These are phyloP conservation scores for Fusarium nisikadoi DNA, from an alignment of 2,329 filamentous ascomycete genomes.

Conservation along the genomic window DNA sequence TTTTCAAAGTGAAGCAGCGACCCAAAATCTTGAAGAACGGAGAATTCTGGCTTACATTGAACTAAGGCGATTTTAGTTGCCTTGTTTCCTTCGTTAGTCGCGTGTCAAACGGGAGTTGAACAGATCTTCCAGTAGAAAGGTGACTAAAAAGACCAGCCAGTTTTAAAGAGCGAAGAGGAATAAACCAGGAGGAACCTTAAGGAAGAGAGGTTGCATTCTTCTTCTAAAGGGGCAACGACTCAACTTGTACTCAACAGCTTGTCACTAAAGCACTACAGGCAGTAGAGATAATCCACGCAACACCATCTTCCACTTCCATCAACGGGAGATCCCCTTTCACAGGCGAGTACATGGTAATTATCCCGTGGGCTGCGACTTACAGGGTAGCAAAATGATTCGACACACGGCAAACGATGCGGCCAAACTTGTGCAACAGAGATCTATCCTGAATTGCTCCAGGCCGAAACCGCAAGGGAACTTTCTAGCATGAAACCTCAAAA, in stretches of 20 bases:
- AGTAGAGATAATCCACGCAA: conserved; percentile 10
- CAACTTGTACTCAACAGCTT: conserved; percentile 35
- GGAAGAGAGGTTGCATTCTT: background rate
- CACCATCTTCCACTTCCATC: conserved; percentile 5
- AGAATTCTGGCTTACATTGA: conserved; percentile 13
- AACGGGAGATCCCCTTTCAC: conserved; percentile 9
- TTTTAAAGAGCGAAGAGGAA: background rate
- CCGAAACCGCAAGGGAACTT: conserved; percentile 30
- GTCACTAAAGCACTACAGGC: conserved; percentile 19
- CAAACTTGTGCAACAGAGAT: conserved; percentile 37
- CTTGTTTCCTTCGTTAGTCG: background rate
- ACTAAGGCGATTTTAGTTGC: background rate
- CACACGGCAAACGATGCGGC: conserved; percentile 22
- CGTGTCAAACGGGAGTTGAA: conserved; percentile 12
- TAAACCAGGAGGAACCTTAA: background rate
- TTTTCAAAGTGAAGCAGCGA: background rate
- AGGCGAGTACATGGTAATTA: conserved; percentile 11
- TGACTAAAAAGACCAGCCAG: background rate
- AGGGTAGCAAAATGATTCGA: conserved; percentile 30
- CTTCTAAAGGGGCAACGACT: conserved; percentile 6
- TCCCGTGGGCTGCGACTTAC: conserved; percentile 6
- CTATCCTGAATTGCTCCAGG: conserved; percentile 21
- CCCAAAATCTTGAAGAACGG: background rate
- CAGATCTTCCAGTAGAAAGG: background rate
- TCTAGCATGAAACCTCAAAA: conserved; percentile 28